A percentile compares a stretch with the other conserved stretches of the same genome.
These are phyloP conservation scores for Candida sanyaensis DNA, from an alignment of 1,139 yeast genomes.

Conservation along the genomic window DNA sequence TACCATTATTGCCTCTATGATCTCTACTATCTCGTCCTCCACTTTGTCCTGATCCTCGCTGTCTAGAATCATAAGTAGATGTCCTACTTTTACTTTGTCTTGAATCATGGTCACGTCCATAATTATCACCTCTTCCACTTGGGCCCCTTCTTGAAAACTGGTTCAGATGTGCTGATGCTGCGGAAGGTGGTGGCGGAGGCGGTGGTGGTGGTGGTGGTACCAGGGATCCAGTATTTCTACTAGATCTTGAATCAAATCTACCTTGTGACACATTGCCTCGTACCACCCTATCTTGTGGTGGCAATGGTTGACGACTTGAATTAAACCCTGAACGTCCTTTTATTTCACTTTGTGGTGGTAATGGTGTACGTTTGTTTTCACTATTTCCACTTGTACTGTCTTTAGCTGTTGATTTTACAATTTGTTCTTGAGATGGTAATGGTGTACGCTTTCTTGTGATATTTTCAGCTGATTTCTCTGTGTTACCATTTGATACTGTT, in stretches of 20 bases:
- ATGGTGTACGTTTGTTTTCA: constrained; percentile 8
- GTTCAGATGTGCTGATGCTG: not conserved
- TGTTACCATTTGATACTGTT: not conserved
- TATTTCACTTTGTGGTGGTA: constrained; percentile 8
- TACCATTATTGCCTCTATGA: constrained; percentile 7
- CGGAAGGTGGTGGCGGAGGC: constrained; percentile 7
- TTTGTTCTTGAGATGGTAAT: constrained; percentile 1
- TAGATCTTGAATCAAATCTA: constrained; percentile 1
- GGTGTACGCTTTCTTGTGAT: not conserved
- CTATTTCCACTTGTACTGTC: constrained; percentile 2
- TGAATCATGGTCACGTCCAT: not conserved
- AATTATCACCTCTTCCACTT: constrained; percentile 5
- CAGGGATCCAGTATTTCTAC: not conserved
- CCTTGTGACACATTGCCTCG: not conserved
- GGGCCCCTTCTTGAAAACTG: not conserved
- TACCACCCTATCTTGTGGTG: constrained; percentile 3
- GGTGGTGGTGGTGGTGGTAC: constrained; percentile 8
- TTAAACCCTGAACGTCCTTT: not conserved
- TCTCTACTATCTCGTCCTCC: constrained; percentile 5
- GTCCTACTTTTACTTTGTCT: not conserved
- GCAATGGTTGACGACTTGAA: constrained; percentile 6
- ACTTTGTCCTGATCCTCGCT: not conserved
- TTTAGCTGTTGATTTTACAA: not conserved
- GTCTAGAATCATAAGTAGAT: constrained; percentile 8
- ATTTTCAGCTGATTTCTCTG: not conserved